phyloP scores from a whole-genome alignment of 768 basidiomycete genomes.

The Megacollybia marginata region DNA sequence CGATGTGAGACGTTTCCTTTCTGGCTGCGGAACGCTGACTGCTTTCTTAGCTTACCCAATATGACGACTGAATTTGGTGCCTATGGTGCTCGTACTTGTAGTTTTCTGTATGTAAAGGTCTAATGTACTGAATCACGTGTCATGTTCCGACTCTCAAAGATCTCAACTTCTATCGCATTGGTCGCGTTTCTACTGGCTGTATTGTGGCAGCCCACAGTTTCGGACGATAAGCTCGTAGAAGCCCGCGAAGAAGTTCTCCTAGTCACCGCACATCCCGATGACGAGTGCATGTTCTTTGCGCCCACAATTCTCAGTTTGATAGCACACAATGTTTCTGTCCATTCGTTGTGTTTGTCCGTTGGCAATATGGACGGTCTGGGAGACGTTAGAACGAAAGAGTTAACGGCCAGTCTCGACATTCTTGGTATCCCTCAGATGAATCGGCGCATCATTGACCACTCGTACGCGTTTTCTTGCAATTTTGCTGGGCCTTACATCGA shows the following conservation, averaged over 20 bases:
- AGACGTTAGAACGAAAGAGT: constrained; percentile 33
- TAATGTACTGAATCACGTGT: too few relatives aligned
- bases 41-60: constrained; percentile 46
- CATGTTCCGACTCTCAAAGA: too few relatives aligned
- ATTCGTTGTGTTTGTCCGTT: constrained; percentile 66
- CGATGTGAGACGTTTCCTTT: constrained; percentile 51
- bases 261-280: constrained; percentile 90
- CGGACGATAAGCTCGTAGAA: too few relatives aligned
- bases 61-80: constrained; percentile 35
- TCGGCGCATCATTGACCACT: constrained; percentile 54
- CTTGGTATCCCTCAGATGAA: constrained; percentile 38
- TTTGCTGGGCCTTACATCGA: constrained; percentile 4
- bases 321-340: constrained; percentile 26
- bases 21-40: background rate
- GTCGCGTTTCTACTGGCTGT: too few relatives aligned
- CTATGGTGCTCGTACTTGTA: too few relatives aligned
- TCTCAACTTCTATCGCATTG: too few relatives aligned
- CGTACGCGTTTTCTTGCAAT: constrained; percentile 38
- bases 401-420: constrained; percentile 40
- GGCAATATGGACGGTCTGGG: constrained; percentile 67
- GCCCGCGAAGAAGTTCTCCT: constrained; percentile 36
- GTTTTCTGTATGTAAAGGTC: too few relatives aligned
- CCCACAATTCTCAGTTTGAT: constrained; percentile 66
- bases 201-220: too few relatives aligned
- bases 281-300: constrained; percentile 91